Evolutionary conservation across 495 filamentous ascomycete species (phyloP), one percentile per base, ranked within the genome.

Genomic region (Aspergillus sclerotiicarbonarius): DNA sequence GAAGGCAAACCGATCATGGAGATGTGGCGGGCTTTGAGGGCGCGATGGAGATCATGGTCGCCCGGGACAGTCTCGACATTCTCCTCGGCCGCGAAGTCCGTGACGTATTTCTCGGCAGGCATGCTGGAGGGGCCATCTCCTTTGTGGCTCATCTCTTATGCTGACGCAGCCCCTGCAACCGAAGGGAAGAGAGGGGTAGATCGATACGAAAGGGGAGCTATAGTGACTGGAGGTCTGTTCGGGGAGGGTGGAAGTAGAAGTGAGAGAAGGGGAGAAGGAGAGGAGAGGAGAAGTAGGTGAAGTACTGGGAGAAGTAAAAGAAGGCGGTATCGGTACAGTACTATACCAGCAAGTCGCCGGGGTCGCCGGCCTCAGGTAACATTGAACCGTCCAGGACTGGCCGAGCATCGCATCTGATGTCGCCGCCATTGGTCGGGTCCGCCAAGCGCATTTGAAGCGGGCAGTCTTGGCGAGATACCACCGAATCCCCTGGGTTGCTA

Each of bases 11-110:
- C 74, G 65, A 96, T 95, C 91, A 92, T 92, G 65, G 88, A 87
- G 67, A 92, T 88, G 56, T 91, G 89, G 44, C 89, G 82, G 6
- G 88, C 82, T 63, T 88, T 86, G 53, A 92, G 79, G 15, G 84
- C 88, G 49, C 89, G 85, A 39, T 86, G 85, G n/a, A 91, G 71
- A 12, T 73, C 66, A 73, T 75, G 62, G 20, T 67, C 60, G 2
- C 64, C 62, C 12, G 65, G 56, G 1, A 51, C 60, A 30, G 57
- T 50, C 4, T 74, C 41, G 5, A 61, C 59, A 56, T 66, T 67
- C 31, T 65, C 65, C 33, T 75, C 68, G 10, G 61, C 64, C 6
- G 41, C 45, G 25, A 32, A 29, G 18, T 50, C 47, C n/a, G 47
- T 30, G 25, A 13, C 47, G 16, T 50, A 50, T 54, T 19, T 43